phyloP scores from a whole-genome alignment of 2,329 filamentous ascomycete species.

The Penicillium oxalicum region DNA sequence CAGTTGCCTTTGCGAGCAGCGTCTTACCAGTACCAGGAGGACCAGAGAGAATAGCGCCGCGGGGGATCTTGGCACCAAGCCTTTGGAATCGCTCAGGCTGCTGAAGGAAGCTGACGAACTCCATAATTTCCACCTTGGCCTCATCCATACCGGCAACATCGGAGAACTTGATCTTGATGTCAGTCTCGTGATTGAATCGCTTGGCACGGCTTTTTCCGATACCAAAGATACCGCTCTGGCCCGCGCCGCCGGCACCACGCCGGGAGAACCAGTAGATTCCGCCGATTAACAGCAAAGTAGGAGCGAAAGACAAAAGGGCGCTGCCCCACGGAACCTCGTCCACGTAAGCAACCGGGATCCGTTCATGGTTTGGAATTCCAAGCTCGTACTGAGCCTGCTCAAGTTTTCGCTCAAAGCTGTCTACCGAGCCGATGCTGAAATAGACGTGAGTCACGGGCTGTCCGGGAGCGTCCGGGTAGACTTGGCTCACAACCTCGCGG shows the following conservation, averaged over 20 bases:
- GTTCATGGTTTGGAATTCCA: slow-evolving; percentile 75
- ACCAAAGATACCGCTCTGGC: slow-evolving; percentile 77
- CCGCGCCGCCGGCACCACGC: slow-evolving; percentile 60
- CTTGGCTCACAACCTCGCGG: slow-evolving; percentile 62
- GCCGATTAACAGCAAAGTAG: slow-evolving; percentile 79
- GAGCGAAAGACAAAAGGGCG: slow-evolving; percentile 73
- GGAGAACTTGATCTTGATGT: slow-evolving; percentile 92
- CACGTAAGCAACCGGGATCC: slow-evolving; percentile 86
- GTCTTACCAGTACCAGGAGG: slow-evolving; percentile 98
- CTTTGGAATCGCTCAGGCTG: slow-evolving; percentile 87
- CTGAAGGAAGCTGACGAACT: slow-evolving; percentile 96
- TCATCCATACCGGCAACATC: slow-evolving; percentile 98
- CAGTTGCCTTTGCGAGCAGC: slow-evolving; percentile 90
- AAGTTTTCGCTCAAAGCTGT: slow-evolving; percentile 82
- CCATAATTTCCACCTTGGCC: slow-evolving; percentile 97
- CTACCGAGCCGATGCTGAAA: slow-evolving; percentile 91
- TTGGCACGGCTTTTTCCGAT: slow-evolving; percentile 95
- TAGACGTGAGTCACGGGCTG: slow-evolving; percentile 74
- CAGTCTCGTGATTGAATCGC: slow-evolving; percentile 94
- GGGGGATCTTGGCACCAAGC: slow-evolving; percentile 94
- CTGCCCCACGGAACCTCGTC: slow-evolving; percentile 67
- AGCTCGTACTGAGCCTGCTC: slow-evolving; percentile 85
- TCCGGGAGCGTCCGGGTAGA: slow-evolving; percentile 70
- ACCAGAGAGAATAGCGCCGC: slow-evolving; percentile 93
- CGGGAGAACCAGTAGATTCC: slow-evolving; percentile 73